phyloP scores from a whole-genome alignment of 805 yeast genomes.

The Yamadazyma olivae region DNA sequence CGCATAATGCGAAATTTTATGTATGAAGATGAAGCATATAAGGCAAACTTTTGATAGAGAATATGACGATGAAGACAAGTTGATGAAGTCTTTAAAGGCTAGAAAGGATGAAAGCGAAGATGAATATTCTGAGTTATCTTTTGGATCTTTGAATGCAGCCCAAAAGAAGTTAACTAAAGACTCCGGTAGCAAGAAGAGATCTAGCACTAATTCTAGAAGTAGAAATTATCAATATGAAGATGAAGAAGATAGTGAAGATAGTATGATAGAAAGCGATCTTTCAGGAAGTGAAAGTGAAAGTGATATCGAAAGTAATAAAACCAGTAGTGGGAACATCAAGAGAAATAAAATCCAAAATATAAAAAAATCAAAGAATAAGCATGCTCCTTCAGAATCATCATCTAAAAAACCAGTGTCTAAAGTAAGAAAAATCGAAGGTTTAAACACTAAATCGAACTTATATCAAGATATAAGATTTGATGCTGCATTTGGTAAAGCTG shows the following conservation, averaged over 20 bases:
- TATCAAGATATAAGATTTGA: constrained; percentile 89
- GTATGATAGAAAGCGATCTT: constrained; percentile 13
- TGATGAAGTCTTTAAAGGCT: background rate
- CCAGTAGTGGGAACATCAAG: background rate
- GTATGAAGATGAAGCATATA: constrained; percentile 6
- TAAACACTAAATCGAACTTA: constrained; percentile 43
- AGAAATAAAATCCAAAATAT: background rate
- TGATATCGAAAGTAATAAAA: background rate
- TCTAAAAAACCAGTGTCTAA: constrained; percentile 68
- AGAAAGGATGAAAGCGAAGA: constrained; percentile 29
- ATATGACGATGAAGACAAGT: constrained; percentile 13
- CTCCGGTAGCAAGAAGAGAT: background rate
- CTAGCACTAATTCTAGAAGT: background rate
- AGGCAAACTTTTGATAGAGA: background rate
- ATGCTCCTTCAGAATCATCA: constrained; percentile 83
- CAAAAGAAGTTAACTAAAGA: constrained; percentile 40
- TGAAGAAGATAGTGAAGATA: constrained; percentile 15
- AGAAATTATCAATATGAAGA: constrained; percentile 11
- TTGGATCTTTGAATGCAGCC: constrained; percentile 62
- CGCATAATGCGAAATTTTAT: too few species aligned
- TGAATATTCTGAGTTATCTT: constrained; percentile 54
- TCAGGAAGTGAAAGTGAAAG: background rate
- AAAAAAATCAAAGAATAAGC: constrained; percentile 49
- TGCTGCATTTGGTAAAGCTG: constrained; percentile 83
- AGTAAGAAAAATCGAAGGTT: constrained; percentile 73